phyloP scores from a whole-genome alignment of 2,329 filamentous ascomycete genomes.

The Fusarium devonianum region DNA sequence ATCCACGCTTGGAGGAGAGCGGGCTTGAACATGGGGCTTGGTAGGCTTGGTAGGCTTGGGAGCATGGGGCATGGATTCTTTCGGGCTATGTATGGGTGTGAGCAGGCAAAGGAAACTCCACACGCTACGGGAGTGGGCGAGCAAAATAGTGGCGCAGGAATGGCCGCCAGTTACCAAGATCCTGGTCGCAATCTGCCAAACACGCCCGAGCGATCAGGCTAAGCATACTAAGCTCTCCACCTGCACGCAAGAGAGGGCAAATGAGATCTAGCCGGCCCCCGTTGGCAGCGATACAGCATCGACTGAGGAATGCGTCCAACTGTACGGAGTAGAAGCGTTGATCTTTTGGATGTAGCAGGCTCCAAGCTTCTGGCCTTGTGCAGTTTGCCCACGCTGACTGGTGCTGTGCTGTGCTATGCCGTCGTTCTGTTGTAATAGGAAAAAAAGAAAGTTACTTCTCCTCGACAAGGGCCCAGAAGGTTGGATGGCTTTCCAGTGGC shows the following conservation, averaged over 20 bases:
- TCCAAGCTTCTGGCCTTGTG: no score
- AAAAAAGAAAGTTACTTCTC: neutral
- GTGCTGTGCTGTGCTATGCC: no score
- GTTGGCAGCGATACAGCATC: slow-evolving; percentile 18
- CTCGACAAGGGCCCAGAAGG: neutral
- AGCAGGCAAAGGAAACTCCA: neutral
- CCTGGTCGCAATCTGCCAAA: slow-evolving; percentile 41
- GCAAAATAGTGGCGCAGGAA: neutral
- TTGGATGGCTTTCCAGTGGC: neutral
- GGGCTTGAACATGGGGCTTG: no score
- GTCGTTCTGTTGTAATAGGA: slow-evolving; percentile 4
- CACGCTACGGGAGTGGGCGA: slow-evolving; percentile 2
- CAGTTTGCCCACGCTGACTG: no score
- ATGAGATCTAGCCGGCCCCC: slow-evolving; percentile 39
- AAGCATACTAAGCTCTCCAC: slow-evolving; percentile 37
- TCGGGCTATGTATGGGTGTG: neutral
- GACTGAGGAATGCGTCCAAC: slow-evolving; percentile 39
- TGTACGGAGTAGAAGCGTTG: slow-evolving; percentile 2
- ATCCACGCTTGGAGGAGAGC: slow-evolving; percentile 25
- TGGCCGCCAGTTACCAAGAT: slow-evolving; percentile 11
- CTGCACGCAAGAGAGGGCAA: slow-evolving; percentile 37
- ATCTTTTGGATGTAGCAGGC: no score
- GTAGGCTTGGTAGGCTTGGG: slow-evolving; percentile 5
- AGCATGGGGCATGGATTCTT: slow-evolving; percentile 14
- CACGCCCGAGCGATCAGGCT: slow-evolving; percentile 41